Percentiles rank a stretch among this genome's conserved stretches.
Evolutionary conservation across 805 yeast genomes (phyloP).

Genomic region (Candida nemodendra): DNA sequence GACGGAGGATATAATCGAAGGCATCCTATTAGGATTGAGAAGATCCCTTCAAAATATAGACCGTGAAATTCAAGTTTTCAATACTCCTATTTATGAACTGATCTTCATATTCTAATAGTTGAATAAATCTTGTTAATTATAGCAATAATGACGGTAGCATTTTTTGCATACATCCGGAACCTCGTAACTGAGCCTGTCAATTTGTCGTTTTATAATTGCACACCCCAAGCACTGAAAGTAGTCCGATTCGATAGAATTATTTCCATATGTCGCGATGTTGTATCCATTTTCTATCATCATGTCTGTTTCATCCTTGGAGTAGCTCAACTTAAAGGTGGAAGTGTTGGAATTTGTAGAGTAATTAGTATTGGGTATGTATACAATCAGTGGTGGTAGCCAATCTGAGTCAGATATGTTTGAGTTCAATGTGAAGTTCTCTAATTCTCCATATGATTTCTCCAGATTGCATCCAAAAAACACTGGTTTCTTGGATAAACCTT

Average conservation of each 20-base stretch:
- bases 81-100: neutral
- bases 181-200: slow-evolving; percentile 36
- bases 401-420: slow-evolving; percentile 5
- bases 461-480: slow-evolving; percentile 45
- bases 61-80: slow-evolving; percentile 2
- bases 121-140: slow-evolving; percentile 30
- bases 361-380: slow-evolving; percentile 48
- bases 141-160: slow-evolving; percentile 42
- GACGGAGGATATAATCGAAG: slow-evolving; percentile 17
- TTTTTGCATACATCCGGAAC: slow-evolving; percentile 33
- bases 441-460: slow-evolving; percentile 28
- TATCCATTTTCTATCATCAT: slow-evolving; percentile 52
- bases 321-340: slow-evolving; percentile 58
- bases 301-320: slow-evolving; percentile 41
- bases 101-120: neutral
- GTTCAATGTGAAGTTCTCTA: slow-evolving; percentile 8
- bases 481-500: slow-evolving; percentile 29
- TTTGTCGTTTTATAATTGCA: slow-evolving; percentile 50
- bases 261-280: slow-evolving; percentile 45
- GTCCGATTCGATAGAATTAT: slow-evolving; percentile 35
- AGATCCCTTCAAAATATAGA: slow-evolving; percentile 22
- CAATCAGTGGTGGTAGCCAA: slow-evolving; percentile 50
- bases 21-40: slow-evolving; percentile 19
- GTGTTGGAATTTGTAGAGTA: slow-evolving; percentile 47
- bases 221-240: slow-evolving; percentile 56